phyloP scores from a whole-genome alignment of 2,329 filamentous ascomycete genomes.

The Xylaria sp. region DNA sequence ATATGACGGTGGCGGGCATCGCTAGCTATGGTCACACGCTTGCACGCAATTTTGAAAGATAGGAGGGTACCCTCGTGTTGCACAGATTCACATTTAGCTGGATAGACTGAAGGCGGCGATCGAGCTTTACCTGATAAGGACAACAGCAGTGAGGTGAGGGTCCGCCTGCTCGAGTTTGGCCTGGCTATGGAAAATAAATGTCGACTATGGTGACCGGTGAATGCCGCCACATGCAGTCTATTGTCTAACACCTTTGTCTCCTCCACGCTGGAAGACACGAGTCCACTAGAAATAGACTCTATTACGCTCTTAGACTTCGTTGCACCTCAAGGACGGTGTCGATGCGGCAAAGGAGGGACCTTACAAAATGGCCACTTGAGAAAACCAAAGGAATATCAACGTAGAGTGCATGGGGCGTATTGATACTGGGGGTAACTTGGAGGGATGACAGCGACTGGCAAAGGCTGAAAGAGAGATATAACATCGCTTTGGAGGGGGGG shows the following conservation, averaged over 20 bases:
- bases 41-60: slow-evolving; percentile 20
- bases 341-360: slow-evolving; percentile 26
- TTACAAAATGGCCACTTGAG: slow-evolving; percentile 30
- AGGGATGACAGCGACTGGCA: slow-evolving; percentile 10
- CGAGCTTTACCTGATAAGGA: slow-evolving; percentile 18
- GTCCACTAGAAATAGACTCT: not conserved
- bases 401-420: slow-evolving; percentile 5
- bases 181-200: not conserved
- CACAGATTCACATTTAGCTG: slow-evolving; percentile 26
- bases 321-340: not conserved
- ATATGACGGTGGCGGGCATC: slow-evolving; percentile 27
- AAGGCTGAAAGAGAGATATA: slow-evolving; percentile 19
- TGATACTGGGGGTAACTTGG: slow-evolving; percentile 13
- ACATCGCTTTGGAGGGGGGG: not conserved
- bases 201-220: not conserved
- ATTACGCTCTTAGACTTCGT: not conserved
- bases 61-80: slow-evolving; percentile 29
- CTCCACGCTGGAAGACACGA: not conserved
- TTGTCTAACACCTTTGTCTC: not conserved
- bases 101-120: not conserved
- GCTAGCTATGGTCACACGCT: slow-evolving; percentile 31
- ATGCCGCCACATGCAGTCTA: not conserved
- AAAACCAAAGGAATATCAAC: slow-evolving; percentile 6
- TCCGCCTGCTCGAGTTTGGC: slow-evolving; percentile 2
- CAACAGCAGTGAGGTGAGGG: not conserved